phyloP scores from a whole-genome alignment of 805 yeast species.

The Pichia exigua region DNA sequence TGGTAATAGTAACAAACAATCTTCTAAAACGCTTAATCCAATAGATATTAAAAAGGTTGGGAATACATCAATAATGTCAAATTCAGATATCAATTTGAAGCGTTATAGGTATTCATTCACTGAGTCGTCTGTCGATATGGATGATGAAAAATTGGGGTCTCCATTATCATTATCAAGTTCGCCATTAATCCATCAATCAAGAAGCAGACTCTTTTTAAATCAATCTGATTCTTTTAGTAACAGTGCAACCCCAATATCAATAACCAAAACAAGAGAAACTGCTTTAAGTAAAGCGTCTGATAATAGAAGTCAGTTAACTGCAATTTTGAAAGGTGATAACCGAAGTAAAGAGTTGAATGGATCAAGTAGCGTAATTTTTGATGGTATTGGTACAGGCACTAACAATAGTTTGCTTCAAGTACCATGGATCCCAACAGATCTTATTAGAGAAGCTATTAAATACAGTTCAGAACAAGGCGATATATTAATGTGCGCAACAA shows the following conservation, averaged over 20 bases:
- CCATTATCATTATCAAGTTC: slow-evolving; percentile 16
- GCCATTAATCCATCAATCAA: slow-evolving; percentile 7
- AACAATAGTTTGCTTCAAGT: slow-evolving; percentile 13
- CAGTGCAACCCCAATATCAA: neutral
- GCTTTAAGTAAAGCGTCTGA: slow-evolving; percentile 18
- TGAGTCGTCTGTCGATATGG: slow-evolving; percentile 29
- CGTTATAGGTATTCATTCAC: slow-evolving; percentile 25
- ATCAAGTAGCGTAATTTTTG: neutral
- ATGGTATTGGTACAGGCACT: slow-evolving; percentile 4
- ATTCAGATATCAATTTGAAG: neutral
- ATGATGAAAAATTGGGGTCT: slow-evolving; percentile 27
- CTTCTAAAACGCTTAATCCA: slow-evolving; percentile 2
- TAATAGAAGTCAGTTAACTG: slow-evolving; percentile 24
- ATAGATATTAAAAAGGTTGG: slow-evolving; percentile 14
- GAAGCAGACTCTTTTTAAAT: slow-evolving; percentile 10
- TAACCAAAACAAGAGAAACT: slow-evolving; percentile 9
- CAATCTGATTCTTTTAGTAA: neutral
- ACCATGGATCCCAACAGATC: slow-evolving; percentile 52
- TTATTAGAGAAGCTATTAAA: slow-evolving; percentile 45
- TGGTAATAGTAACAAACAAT: neutral
- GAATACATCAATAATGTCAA: neutral
- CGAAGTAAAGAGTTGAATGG: neutral
- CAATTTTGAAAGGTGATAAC: slow-evolving; percentile 17
- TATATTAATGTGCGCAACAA: slow-evolving; percentile 47
- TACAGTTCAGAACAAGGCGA: slow-evolving; percentile 60